These are phyloP conservation scores for Dictyostelium capitatum DNA, from an alignment of 78 protist genomes.

Conservation along the genomic window DNA sequence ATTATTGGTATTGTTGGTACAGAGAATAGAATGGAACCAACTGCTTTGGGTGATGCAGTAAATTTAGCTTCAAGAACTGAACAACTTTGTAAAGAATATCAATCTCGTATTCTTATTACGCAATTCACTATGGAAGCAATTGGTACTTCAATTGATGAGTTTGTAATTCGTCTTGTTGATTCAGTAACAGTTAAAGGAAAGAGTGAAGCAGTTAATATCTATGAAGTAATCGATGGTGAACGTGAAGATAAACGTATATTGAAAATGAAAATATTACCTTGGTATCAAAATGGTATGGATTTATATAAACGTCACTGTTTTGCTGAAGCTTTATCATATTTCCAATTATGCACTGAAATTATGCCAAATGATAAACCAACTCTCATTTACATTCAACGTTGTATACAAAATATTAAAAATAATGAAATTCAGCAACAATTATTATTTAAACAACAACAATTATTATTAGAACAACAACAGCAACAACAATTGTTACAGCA, in stretches of 20 bases:
- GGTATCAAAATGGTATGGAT: conserved; percentile 53
- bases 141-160: conserved; percentile 70
- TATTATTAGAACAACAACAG: not conserved
- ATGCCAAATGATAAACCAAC: conserved; percentile 79
- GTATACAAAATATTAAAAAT: conserved; percentile 17
- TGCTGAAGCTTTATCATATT: conserved; percentile 54
- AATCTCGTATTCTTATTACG: conserved; percentile 62
- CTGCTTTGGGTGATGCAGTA: conserved; percentile 83
- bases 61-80: conserved; percentile 84
- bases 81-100: conserved; percentile 77
- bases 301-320: conserved; percentile 18
- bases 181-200: conserved; percentile 73
- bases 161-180: conserved; percentile 69
- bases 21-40: conserved; percentile 83
- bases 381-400: conserved; percentile 33
- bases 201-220: conserved; percentile 64
- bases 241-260: conserved; percentile 20
- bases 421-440: not conserved
- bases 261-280: conserved; percentile 32
- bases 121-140: conserved; percentile 78
- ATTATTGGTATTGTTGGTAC: conserved; percentile 83
- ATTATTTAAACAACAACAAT: not conserved
- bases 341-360: conserved; percentile 51
- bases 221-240: conserved; percentile 80
- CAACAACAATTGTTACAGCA: not conserved